Evolutionary conservation across 768 basidiomycete genomes (phyloP).

Genomic region (Agaricus sinodeliciosus): DNA sequence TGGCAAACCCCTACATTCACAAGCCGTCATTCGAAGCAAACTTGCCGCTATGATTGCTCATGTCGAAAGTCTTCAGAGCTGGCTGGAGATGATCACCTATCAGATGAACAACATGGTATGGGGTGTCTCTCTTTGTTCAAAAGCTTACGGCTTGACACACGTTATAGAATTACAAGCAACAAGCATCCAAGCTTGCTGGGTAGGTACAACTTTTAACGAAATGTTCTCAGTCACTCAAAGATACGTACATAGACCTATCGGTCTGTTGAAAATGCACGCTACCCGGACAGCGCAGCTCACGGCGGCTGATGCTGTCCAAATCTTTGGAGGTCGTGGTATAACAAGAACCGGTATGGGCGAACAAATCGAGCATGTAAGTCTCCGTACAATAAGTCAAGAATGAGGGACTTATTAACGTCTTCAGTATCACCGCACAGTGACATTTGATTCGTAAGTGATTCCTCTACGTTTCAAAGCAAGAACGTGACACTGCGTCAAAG

Average conservation of each 20-base stretch:
- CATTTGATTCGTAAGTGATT: slow-evolving; percentile 50
- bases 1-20: slow-evolving; percentile 78
- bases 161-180: slow-evolving; percentile 60
- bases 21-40: slow-evolving; percentile 85
- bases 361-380: slow-evolving; percentile 57
- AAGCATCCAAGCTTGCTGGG: slow-evolving; percentile 72
- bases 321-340: slow-evolving; percentile 85
- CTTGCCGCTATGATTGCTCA: slow-evolving; percentile 73
- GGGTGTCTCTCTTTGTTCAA: not conserved
- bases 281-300: slow-evolving; percentile 59
- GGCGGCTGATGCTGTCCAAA: slow-evolving; percentile 68
- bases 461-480: not conserved
- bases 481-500: slow-evolving; percentile 14
- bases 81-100: slow-evolving; percentile 79
- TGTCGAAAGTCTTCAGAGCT: slow-evolving; percentile 64
- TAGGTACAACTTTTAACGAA: slow-evolving; percentile 20
- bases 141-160: not conserved
- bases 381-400: not conserved
- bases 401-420: slow-evolving; percentile 15
- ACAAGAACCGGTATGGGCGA: slow-evolving; percentile 75
- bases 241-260: slow-evolving; percentile 46
- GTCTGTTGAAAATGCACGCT: slow-evolving; percentile 63
- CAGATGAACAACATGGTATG: slow-evolving; percentile 82
- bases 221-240: slow-evolving; percentile 3
- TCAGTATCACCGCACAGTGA: slow-evolving; percentile 58